Conservation (phyloP, 169 alveolate genomes). For the Cyclospora cayetanensis region DNA sequence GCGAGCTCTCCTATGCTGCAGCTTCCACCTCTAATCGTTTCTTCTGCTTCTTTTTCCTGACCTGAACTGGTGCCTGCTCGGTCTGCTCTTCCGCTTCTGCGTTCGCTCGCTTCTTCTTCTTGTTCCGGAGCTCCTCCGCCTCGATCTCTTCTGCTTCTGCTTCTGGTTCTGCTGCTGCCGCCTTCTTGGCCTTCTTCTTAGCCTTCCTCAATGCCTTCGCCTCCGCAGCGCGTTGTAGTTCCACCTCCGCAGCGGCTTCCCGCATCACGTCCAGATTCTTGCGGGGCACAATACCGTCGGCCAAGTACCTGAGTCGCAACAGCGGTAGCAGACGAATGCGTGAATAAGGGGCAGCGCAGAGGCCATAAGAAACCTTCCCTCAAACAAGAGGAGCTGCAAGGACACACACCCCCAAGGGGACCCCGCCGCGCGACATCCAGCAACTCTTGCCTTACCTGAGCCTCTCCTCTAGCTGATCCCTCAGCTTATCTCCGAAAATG, state of each 20-base stretch:
- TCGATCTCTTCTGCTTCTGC: not conserved
- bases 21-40: not conserved
- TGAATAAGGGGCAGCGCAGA: not conserved
- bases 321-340: not conserved
- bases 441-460: conserved; percentile 81
- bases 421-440: conserved; percentile 84
- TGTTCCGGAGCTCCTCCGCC: not conserved
- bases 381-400: not conserved
- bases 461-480: conserved; percentile 95
- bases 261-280: conserved; percentile 88
- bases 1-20: no score
- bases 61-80: not conserved
- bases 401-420: not conserved
- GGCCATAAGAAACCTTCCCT: not conserved
- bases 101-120: not conserved
- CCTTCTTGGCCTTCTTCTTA: not conserved
- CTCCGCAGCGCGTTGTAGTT: conserved; percentile 32
- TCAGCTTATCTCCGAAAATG: conserved; percentile 94
- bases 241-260: conserved; percentile 75
- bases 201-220: conserved; percentile 14
- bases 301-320: conserved; percentile 76
- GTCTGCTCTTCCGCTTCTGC: not conserved
- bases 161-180: conserved; percentile 40
- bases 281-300: conserved; percentile 82
- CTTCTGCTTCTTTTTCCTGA: not conserved